Conservation (phyloP, 495 filamentous ascomycete genomes). For the Clohesyomyces aquaticus region DNA sequence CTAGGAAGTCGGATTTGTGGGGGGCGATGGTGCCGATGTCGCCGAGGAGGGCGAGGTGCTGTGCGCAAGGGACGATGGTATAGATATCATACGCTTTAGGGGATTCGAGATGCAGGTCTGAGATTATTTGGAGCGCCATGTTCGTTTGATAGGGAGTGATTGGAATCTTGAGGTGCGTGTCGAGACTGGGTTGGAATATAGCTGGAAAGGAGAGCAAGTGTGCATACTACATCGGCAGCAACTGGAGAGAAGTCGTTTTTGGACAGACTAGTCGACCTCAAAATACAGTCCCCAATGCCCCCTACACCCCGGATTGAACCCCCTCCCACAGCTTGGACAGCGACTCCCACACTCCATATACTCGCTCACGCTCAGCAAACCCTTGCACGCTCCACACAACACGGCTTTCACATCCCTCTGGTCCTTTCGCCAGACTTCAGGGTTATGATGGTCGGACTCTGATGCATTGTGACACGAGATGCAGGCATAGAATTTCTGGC, state of each 20-base stretch:
- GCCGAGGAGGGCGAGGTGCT: constrained; percentile 60
- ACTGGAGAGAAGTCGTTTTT: no score
- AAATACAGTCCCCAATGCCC: constrained; percentile 25
- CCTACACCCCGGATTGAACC: constrained; percentile 24
- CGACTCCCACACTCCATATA: neutral
- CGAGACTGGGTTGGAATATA: no score
- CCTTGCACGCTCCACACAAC: constrained; percentile 21
- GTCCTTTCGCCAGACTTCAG: constrained; percentile 16
- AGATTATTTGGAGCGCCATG: constrained; percentile 57
- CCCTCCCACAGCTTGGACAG: constrained; percentile 7
- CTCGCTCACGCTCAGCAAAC: neutral
- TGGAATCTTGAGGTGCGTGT: no score
- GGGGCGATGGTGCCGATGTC: constrained; percentile 56
- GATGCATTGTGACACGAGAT: constrained; percentile 32
- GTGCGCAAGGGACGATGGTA: constrained; percentile 52
- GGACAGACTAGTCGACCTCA: neutral
- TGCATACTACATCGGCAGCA: no score
- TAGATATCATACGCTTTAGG: constrained; percentile 55
- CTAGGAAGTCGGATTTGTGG: constrained; percentile 49
- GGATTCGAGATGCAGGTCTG: constrained; percentile 61
- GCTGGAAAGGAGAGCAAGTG: no score
- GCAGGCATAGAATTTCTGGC: constrained; percentile 38
- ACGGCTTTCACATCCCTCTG: constrained; percentile 27
- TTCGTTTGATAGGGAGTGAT: neutral
- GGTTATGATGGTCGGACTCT: constrained; percentile 13